Base-by-base conservation (phyloP, 1,284 basidiomycete species). In the Boletus mariae region DNA sequence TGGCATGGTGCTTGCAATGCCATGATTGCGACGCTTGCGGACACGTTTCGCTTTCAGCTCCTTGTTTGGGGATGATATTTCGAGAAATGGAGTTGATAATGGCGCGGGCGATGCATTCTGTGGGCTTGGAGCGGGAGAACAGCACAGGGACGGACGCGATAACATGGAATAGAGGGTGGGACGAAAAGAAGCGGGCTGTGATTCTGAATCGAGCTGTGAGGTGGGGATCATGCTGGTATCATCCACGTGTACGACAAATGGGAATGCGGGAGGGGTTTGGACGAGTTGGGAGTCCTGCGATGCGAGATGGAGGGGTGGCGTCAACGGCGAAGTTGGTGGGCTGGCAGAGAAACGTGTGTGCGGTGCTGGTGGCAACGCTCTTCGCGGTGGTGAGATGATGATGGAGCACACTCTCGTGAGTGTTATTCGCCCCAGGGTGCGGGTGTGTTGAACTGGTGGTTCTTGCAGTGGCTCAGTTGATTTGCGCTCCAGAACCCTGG, bases 181-280 rank as follows among this genome's bases (percentile, higher is more conserved):
- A 48, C 69, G 69, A 45, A 66, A 61, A 28, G 62, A 51, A 5
- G 57, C 25, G 51, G 57, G 55, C 48, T 73, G 75, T 26, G 70
- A 69, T 10, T 59, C 60, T 13, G 67, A 59, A 49, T 78, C 72
- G 29, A 73, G 61, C 57, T 75, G 73, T 10, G 75, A 74, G n/a
- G 66, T 53, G 15, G 76, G 66, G 4, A 72, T 56, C 42, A 65
- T 62, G 53, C 66, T 71, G 20, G 64, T 67, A 57, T 71, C 64
- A 15, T 64, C 59, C 31, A 67, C 60, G 34, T 66, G 67, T 72
- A 75, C 78, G 48, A 77, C 74, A n/a, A 78, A 65, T 0, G 83
- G 84, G 13, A 80, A 82, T 25, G 78, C 72, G 32, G 77, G 57
- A 3, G 84, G 81, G 2, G 82, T 80, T 49, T 74, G 71, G 49